Evolutionary conservation across 768 basidiomycete genomes (phyloP).

Genomic region (Pulveroboletus sp.): DNA sequence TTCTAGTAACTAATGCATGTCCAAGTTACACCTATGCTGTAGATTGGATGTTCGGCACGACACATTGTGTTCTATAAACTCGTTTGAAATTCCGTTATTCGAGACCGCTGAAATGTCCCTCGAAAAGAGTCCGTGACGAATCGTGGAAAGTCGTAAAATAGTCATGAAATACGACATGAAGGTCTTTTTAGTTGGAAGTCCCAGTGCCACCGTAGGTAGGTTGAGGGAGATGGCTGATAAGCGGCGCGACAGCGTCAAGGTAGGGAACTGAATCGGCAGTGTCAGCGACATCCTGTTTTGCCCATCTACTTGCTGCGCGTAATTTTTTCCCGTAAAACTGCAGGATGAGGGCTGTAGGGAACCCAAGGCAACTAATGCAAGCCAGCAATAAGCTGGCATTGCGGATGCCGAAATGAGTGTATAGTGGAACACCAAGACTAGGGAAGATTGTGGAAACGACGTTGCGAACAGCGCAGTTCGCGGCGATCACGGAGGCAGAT

Average conservation of each 20-base stretch:
- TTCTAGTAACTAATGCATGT: no score
- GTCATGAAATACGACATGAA: background rate
- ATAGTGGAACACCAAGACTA: constrained; percentile 18
- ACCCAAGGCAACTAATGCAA: constrained; percentile 18
- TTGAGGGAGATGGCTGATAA: constrained; percentile 7
- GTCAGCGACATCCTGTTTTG: constrained; percentile 13
- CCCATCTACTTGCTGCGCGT: constrained; percentile 19
- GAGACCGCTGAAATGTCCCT: background rate
- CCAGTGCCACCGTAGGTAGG: constrained; percentile 14
- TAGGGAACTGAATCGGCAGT: background rate
- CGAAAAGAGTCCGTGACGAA: background rate
- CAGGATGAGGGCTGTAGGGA: constrained; percentile 16
- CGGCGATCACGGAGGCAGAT: constrained; percentile 24
- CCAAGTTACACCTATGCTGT: background rate
- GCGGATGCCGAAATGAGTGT: constrained; percentile 16
- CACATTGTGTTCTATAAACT: background rate
- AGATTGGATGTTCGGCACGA: background rate
- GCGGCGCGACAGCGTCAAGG: constrained; percentile 1
- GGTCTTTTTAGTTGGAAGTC: background rate
- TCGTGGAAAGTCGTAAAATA: background rate
- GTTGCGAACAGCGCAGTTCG: constrained; percentile 19
- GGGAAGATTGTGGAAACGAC: constrained; percentile 14
- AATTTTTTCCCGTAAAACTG: constrained; percentile 13
- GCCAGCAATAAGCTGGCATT: constrained; percentile 19
- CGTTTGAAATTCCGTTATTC: background rate